These are phyloP conservation scores for Nemania bipapillata DNA, from an alignment of 2,329 filamentous ascomycete genomes.

Conservation along the genomic window DNA sequence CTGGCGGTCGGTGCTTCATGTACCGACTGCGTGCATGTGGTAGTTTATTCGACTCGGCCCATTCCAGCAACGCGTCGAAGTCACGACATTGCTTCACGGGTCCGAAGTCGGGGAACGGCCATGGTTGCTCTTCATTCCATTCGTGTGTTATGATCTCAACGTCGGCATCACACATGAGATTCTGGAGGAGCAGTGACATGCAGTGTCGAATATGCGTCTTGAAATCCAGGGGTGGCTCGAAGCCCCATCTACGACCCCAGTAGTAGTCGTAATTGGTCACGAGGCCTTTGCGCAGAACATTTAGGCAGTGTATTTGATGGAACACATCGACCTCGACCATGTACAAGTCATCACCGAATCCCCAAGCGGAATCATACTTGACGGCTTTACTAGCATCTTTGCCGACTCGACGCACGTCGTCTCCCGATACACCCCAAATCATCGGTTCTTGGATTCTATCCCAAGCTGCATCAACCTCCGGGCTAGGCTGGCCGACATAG, in stretches of 20 bases:
- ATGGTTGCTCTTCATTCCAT: conserved; percentile 19
- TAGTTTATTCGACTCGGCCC: no score
- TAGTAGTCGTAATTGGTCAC: conserved; percentile 34
- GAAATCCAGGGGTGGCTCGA: conserved; percentile 13
- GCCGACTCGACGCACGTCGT: no score
- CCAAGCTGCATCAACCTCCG: no score
- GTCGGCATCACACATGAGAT: conserved; percentile 31
- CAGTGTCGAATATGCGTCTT: conserved; percentile 28
- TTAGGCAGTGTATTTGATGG: conserved; percentile 35
- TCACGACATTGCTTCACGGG: conserved; percentile 9
- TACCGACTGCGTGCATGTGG: no score
- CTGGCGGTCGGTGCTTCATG: no score
- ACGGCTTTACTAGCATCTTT: no score
- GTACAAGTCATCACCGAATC: neutral
- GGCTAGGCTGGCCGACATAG: no score
- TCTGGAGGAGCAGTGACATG: conserved; percentile 18
- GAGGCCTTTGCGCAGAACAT: conserved; percentile 24
- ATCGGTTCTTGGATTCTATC: no score
- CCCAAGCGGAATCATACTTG: no score
- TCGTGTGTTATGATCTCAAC: conserved; percentile 28
- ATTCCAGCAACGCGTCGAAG: neutral
- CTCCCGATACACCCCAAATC: no score
- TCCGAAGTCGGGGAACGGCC: conserved; percentile 20
- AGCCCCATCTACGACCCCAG: conserved; percentile 13
- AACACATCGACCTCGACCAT: conserved; percentile 24